Evolutionary conservation across 345 rosid species (phyloP).

Genomic region (Schrenkiella parvula): DNA sequence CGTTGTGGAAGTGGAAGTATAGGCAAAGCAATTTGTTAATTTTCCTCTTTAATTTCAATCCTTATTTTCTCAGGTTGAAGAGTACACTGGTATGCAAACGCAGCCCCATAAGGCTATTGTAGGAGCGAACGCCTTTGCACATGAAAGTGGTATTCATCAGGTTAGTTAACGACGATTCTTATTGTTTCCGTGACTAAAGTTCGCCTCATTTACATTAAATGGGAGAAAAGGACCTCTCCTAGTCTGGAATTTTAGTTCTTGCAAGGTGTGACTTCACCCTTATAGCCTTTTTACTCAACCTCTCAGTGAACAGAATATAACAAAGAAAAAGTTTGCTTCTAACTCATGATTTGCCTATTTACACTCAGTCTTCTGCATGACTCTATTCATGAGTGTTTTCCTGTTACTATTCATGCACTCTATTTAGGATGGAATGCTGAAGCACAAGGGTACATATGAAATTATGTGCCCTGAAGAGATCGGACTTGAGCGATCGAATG

Average conservation of each 20-base stretch:
- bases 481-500: constrained; percentile 79
- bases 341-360: neutral
- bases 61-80: constrained; percentile 59
- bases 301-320: neutral
- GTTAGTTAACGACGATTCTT: constrained; percentile 33
- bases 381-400: neutral
- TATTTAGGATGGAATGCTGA: constrained; percentile 88
- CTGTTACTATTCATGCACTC: neutral
- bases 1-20: neutral
- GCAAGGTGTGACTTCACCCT: neutral
- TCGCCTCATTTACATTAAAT: neutral
- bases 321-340: too few species aligned
- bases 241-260: neutral
- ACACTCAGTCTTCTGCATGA: neutral
- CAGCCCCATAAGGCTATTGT: constrained; percentile 97
- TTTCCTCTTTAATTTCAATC: neutral
- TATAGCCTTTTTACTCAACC: neutral
- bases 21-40: neutral
- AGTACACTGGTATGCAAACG: constrained; percentile 69
- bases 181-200: neutral
- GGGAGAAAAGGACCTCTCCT: neutral
- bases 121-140: constrained; percentile 95
- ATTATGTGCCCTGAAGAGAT: constrained; percentile 80
- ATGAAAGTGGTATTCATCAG: constrained; percentile 95
- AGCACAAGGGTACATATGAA: constrained; percentile 88